Evolutionary conservation across 2,329 filamentous ascomycete genomes (phyloP).

Genomic region (Ciborinia camelliae): DNA sequence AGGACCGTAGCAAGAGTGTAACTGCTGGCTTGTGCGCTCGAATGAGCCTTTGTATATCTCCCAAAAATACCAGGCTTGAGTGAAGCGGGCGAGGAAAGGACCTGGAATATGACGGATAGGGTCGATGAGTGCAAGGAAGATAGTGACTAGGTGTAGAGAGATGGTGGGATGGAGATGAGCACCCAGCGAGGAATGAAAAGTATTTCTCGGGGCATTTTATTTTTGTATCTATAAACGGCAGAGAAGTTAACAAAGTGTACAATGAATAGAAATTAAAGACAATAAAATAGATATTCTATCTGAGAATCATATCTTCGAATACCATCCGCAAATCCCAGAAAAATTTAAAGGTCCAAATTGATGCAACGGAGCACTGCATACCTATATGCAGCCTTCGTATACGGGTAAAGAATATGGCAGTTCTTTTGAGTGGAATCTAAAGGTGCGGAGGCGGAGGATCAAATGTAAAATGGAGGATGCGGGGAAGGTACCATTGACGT

Average conservation of each 20-base stretch:
- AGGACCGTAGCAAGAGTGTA: constrained; percentile 47
- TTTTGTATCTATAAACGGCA: not conserved
- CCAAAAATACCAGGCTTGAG: constrained; percentile 44
- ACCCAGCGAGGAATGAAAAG: not conserved
- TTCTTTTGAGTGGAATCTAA: not conserved
- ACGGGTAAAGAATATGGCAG: not conserved
- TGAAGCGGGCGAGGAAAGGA: constrained; percentile 45
- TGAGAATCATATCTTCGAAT: not conserved
- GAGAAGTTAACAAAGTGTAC: not conserved
- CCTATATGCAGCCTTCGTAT: not conserved
- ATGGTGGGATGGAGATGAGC: not conserved
- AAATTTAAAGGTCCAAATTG: no score
- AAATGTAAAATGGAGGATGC: not conserved
- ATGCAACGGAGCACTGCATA: no score
- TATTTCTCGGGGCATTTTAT: constrained; percentile 5
- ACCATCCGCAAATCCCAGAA: no score
- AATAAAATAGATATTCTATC: not conserved
- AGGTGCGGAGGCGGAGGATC: not conserved
- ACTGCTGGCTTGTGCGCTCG: constrained; percentile 23
- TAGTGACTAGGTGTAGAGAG: constrained; percentile 2
- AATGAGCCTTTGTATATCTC: constrained; percentile 27
- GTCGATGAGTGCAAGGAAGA: not conserved
- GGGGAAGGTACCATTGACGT: not conserved
- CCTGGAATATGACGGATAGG: constrained; percentile 44
- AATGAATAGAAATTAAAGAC: not conserved